Evolutionary conservation across 164 flowering plant species (phyloP).

Genomic region (Aristolochia fimbriata): DNA sequence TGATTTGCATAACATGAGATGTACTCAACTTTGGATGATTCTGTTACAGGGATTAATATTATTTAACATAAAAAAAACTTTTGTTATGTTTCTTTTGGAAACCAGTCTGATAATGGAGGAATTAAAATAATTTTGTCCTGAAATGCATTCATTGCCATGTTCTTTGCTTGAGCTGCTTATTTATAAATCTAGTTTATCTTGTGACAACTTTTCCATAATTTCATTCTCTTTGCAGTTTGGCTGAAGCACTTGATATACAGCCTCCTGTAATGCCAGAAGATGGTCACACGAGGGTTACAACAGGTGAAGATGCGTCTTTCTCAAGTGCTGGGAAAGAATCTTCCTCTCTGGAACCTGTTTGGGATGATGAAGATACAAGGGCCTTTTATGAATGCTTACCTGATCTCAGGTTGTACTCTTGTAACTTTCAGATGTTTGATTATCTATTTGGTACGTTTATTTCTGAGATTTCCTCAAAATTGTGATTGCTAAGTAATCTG

Average conservation of each 20-base stretch:
- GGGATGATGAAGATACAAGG: conserved; percentile 98
- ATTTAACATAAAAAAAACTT: too few species aligned
- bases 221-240: conserved; percentile 43
- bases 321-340: conserved; percentile 68
- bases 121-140: too few species aligned
- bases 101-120: too few species aligned
- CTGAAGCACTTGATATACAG: conserved; percentile 96
- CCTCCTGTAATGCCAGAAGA: conserved; percentile 99
- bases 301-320: conserved; percentile 73
- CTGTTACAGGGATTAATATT: too few species aligned
- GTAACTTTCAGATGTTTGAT: neutral
- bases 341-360: conserved; percentile 62
- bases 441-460: neutral
- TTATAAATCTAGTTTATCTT: neutral
- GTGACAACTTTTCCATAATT: neutral
- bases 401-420: conserved; percentile 67
- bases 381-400: conserved; percentile 95
- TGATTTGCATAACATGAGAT: too few species aligned
- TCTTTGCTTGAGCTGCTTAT: neutral
- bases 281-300: conserved; percentile 77
- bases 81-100: too few species aligned
- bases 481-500: neutral
- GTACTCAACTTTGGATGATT: too few species aligned
- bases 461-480: conserved; percentile 1
- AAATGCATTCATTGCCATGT: too few species aligned